Base-by-base conservation (phyloP, 2,329 filamentous ascomycete species). In the Knufia petricola region DNA sequence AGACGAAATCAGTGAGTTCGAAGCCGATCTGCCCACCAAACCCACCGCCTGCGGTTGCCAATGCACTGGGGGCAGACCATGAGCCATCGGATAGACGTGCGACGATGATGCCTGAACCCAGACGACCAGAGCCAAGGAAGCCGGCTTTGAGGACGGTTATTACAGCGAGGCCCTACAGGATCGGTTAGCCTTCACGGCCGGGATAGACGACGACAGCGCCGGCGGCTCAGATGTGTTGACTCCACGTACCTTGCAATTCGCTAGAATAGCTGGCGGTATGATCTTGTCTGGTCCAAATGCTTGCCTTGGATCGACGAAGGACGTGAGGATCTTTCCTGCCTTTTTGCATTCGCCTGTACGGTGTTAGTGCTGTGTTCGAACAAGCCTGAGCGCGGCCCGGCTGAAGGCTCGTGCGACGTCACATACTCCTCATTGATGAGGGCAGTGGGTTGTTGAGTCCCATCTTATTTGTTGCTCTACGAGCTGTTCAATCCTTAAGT, bases 281-380 rank as follows among this genome's bases (percentile, higher is more conserved):
- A 98, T 82, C 69, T 96, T 96, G 68, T 96, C 92, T 49, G 92
- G 90, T 4, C 90, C 88, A 66, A 96, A 95, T 17, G 90, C 73
- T 72, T 96, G 90, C 63, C 82, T 79, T 17, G 92, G 92, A 64
- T 96, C 92, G 64, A 96, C 79, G 66, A 98, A 98, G 10, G 89
- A 94, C 39, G 85, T 79, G 59, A 98, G 78, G 62, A 96, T 96
- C 75, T 94, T 95, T 64, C 85, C 85, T 64, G 88, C 92, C 71
- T 98, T 98, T 68, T 85, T 92, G 72, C 92, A 96, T 73, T 98
- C 92, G 73, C 87, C 90, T 95, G 68, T 58, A 50, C 42, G 42
- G 20, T 3, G 32, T 39, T 46, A 36, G n/a, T 15, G 24, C 64
- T 60, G 63, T 61, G 62, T 53, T 48, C 46, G 28, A 30, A 13